Evolutionary conservation across 768 basidiomycete species (phyloP), one percentile per base, ranked within the genome.

Genomic region (Pholiota molesta): DNA sequence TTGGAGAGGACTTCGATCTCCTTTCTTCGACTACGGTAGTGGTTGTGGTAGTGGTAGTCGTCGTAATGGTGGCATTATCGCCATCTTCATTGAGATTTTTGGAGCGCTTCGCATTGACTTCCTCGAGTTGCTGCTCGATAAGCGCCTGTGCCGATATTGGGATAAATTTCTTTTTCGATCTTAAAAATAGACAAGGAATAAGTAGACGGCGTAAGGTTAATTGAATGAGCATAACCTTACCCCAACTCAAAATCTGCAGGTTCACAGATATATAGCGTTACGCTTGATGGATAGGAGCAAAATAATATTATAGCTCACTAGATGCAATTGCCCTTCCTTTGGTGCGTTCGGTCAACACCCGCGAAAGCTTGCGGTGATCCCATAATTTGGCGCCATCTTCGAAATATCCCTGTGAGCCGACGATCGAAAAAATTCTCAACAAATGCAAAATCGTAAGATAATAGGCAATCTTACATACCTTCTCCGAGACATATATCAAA

Each of bases 251-350:
- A 49, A 49, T 49, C 47, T 49, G n/a, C 9, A 37, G 35, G 13
- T 14, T 31, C 31, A 31, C 14, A 21, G 6, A 21, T 8, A 21
- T 19, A 44, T 21, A 21, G 42, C 2, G 42, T 44, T 5, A n/a
- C 2, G n/a, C 5, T 19, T 44, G 17, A 7, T 8, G n/a, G 19
- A 16, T 39, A 21, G 16, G 47, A 49, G 1, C 39, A 21, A 44
- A 19, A 49, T 21, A 14, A 8, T 31, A 19, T 19, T 23, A 17
- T 21, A 39, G 63, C 67, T 57, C n/a, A 68, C 69, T 70, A 11
- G 62, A 55, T 7, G 67, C 67, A 7, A 70, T 66, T 5, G 65
- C 60, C 23, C 64, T 61, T 16, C 61, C 56, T 19, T 63, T 58
- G 7, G 63, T 61, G 47, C 67, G 65, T 40, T 67, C 28, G 17